Percentiles rank a stretch among this genome's conserved stretches.
Conservation (phyloP, 345 rosid genomes). For the Eucalyptus erythrocorys region DNA sequence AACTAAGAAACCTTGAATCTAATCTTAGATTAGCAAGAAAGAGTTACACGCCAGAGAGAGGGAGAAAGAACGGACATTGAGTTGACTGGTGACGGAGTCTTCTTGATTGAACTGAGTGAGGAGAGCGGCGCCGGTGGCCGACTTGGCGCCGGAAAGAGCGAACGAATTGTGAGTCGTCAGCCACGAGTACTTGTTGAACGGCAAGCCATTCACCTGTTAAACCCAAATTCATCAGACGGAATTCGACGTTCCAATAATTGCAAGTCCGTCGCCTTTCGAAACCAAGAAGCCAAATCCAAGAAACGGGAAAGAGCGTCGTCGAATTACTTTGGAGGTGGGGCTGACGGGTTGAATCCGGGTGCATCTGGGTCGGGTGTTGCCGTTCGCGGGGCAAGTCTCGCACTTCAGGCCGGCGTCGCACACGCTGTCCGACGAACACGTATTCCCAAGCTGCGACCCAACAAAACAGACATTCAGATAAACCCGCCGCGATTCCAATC, state of each 20-base stretch:
- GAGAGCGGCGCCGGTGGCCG: slow-evolving; percentile 31
- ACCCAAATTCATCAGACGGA: not conserved
- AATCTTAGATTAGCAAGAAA: not conserved
- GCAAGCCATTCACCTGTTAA: slow-evolving; percentile 59
- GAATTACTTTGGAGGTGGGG: slow-evolving; percentile 65
- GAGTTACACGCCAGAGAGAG: not conserved
- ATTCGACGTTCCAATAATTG: not conserved
- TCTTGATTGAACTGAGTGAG: slow-evolving; percentile 71
- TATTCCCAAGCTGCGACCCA: slow-evolving; percentile 61
- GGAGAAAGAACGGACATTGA: slow-evolving; percentile 26
- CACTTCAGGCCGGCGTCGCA: slow-evolving; percentile 84
- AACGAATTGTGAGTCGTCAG: slow-evolving; percentile 87
- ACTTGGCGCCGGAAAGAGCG: slow-evolving; percentile 29
- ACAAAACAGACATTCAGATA: not conserved
- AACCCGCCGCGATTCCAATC: not conserved
- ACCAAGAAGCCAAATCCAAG: not conserved
- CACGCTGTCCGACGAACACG: slow-evolving; percentile 40
- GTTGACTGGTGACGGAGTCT: slow-evolving; percentile 72
- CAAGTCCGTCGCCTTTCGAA: not conserved
- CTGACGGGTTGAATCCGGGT: slow-evolving; percentile 51
- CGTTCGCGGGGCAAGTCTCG: slow-evolving; percentile 53
- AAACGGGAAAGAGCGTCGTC: not conserved
- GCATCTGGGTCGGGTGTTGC: slow-evolving; percentile 76
- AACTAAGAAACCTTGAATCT: not conserved
- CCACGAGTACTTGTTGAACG: slow-evolving; percentile 89